A percentile compares a stretch with the other conserved stretches of the same genome.
phyloP scores from a whole-genome alignment of 2,329 filamentous ascomycete genomes.

The Aureobasidium lini region DNA sequence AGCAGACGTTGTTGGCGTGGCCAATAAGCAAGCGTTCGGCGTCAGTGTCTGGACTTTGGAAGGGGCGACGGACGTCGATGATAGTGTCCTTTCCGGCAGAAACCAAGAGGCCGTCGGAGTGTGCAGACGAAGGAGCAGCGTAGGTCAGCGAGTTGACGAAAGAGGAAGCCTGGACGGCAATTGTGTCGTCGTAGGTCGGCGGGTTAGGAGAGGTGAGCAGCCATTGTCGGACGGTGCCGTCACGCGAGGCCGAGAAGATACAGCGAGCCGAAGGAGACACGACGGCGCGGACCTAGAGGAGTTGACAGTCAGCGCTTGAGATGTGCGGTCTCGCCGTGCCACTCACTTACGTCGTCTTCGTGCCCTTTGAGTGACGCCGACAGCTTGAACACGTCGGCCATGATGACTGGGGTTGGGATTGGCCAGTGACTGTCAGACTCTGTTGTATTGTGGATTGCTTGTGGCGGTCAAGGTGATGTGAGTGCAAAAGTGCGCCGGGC shows the following conservation, averaged over 20 bases:
- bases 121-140: conserved; percentile 58
- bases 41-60: conserved; percentile 60
- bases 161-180: conserved; percentile 70
- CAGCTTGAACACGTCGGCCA: conserved; percentile 77
- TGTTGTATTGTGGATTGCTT: neutral
- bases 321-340: neutral
- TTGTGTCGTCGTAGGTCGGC: conserved; percentile 66
- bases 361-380: conserved; percentile 85
- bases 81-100: conserved; percentile 88
- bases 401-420: conserved; percentile 28
- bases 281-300: conserved; percentile 71
- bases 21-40: conserved; percentile 81
- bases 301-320: conserved; percentile 6
- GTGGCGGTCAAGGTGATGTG: neutral
- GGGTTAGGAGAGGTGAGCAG: conserved; percentile 58
- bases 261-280: conserved; percentile 65
- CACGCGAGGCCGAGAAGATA: conserved; percentile 80
- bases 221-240: conserved; percentile 86
- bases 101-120: conserved; percentile 72
- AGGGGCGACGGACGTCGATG: conserved; percentile 77
- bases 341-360: conserved; percentile 73
- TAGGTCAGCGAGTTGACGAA: conserved; percentile 85
- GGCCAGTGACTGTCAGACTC: neutral
- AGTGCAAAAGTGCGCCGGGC: neutral
- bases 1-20: conserved; percentile 80